phyloP scores from a whole-genome alignment of 2,329 filamentous ascomycete genomes.

The Scedosporium aurantiacum region DNA sequence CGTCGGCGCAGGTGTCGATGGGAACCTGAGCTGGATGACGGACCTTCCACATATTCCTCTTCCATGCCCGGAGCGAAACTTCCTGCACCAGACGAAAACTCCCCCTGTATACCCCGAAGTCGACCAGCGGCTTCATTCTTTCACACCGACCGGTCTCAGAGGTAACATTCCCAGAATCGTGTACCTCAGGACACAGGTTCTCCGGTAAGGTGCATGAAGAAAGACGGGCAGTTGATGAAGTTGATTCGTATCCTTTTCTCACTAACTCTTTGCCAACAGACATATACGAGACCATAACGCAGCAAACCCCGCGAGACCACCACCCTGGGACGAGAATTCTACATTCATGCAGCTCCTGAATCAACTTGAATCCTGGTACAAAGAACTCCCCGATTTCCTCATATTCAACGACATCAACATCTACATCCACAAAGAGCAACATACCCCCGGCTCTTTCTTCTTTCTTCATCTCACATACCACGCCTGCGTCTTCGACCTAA shows the following conservation, averaged over 20 bases:
- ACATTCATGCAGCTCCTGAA: constrained; percentile 12
- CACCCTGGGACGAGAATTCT: constrained; percentile 12
- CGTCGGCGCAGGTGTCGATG: constrained; percentile 27
- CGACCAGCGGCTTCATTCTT: background rate
- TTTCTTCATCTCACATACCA: constrained; percentile 16
- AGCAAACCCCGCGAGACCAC: constrained; percentile 7
- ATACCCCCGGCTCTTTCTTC: constrained; percentile 14
- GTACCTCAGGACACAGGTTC: constrained; percentile 11
- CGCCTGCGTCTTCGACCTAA: constrained; percentile 15
- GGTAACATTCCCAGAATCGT: constrained; percentile 6
- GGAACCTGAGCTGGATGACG: constrained; percentile 16
- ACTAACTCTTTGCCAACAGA: background rate
- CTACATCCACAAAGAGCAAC: constrained; percentile 12
- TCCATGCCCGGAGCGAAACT: constrained; percentile 12
- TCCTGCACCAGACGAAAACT: constrained; percentile 7
- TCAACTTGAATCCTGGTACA: constrained; percentile 11
- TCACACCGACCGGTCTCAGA: background rate
- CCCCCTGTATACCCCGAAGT: background rate
- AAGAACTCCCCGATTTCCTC: constrained; percentile 14
- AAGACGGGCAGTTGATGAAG: no score
- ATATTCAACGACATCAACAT: constrained; percentile 13
- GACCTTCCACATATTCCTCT: constrained; percentile 13
- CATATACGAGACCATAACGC: constrained; percentile 12
- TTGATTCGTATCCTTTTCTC: background rate
- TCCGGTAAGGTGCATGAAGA: constrained; percentile 9